Evolutionary conservation across 164 flowering plant species (phyloP).

Genomic region (Magnolia kwangsiensis): DNA sequence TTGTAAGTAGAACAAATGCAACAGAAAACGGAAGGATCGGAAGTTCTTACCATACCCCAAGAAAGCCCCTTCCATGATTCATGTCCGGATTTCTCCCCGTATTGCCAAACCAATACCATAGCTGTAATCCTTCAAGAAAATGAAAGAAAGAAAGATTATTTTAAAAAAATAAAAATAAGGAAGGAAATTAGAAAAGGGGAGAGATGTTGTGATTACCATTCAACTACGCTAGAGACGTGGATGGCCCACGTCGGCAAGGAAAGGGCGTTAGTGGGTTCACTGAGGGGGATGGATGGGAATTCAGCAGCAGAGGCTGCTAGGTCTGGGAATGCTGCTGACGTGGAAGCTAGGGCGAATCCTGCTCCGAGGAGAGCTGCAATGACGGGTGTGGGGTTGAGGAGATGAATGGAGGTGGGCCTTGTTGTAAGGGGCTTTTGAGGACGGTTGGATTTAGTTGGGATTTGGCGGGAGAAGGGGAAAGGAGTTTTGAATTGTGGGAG

Average conservation of each 20-base stretch:
- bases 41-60: constrained; percentile 88
- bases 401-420: not conserved
- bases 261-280: constrained; percentile 82
- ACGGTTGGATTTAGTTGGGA: not conserved
- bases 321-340: constrained; percentile 7
- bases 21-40: not conserved
- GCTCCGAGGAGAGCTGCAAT: constrained; percentile 30
- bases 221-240: constrained; percentile 91
- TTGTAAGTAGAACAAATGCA: too few species aligned
- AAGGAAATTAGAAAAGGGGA: not conserved
- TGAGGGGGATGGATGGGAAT: constrained; percentile 28
- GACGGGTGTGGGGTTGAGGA: not conserved
- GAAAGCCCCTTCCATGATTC: constrained; percentile 96
- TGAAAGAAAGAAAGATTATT: not conserved
- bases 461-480: not conserved
- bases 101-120: constrained; percentile 93
- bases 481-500: not conserved
- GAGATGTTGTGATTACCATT: constrained; percentile 48
- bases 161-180: not conserved
- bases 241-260: constrained; percentile 95
- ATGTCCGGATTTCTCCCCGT: constrained; percentile 76
- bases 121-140: constrained; percentile 61
- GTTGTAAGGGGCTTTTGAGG: not conserved
- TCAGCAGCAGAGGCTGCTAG: constrained; percentile 41
- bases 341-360: constrained; percentile 31